Evolutionary conservation across 2,329 filamentous ascomycete species (phyloP), one percentile per base, ranked within the genome.

Genomic region (Phialophora expanda): DNA sequence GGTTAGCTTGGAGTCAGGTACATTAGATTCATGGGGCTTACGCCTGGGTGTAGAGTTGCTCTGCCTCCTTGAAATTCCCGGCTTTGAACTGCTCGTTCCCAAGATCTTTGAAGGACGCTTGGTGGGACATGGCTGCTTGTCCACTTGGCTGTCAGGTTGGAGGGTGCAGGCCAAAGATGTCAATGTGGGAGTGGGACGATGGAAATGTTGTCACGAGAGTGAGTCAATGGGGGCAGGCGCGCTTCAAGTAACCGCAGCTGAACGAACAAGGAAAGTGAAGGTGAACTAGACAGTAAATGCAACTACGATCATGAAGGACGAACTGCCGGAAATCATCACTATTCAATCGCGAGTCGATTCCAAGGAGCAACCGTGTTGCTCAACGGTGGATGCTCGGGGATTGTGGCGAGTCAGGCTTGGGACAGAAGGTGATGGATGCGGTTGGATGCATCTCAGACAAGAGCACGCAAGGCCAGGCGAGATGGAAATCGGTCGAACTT

Each of bases 21-120:
- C 30, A 53, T 22, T 20, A 41, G 46, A 8, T 22, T 30, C 11
- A 11, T 12, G 58, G 51, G 38, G 72, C 76, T 73, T 72, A 81
- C 80, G 80, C 80, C 75, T 81, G 79, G 5, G 79, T 79, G 69
- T 77, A 82, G 56, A 77, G 72, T n/a, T 81, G 77, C 72, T 82
- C 80, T 20, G 80, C 80, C 22, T 79, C 79, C 57, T 72, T 75
- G 69, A 76, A 82, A 53, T 81, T 77, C 14, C 78, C 79, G 34
- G 77, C 74, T 64, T 81, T 81, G 75, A 77, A 82, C 70, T 79
- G 78, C 70, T 78, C 74, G 63, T 82, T 82, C 64, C 79, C 80
- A 69, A 78, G 79, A 56, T 79, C 74, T 14, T 65, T 62, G 32
- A 65, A 66, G 14, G 65, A 68, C 20, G 22, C 20, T 12, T 22